Base-by-base conservation (phyloP, 176 grass and related monocot genomes). In the Zoysia pacifica region DNA sequence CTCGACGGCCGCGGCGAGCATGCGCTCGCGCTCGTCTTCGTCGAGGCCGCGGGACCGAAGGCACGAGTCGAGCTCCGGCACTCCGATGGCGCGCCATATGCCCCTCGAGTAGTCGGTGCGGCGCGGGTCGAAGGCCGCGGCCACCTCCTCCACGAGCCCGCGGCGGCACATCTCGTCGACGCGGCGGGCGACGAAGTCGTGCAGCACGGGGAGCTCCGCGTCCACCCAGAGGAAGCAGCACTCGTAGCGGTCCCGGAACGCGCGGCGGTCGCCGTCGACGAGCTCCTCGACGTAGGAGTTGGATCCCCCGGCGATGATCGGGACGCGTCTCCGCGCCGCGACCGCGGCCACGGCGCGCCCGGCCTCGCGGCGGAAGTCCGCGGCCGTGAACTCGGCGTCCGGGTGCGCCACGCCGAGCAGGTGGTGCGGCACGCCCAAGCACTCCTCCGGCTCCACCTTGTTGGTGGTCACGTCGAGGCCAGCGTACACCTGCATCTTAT, bases 211-310 rank as follows among this genome's bases (percentile, higher is more conserved):
- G 67, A 71, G 81, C 18, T 93, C 70, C 36, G 87, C 93, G 81
- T 99, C 97, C 18, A 99, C 90, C 97, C 97, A 99, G 13, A 99
- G 65, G 81, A 96, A 99, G 84, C 86, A 96, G 70, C 88, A 91
- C 11, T 90, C 86, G 70, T 91, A 93, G 0, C 86, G 76, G n/a
- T 84, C 83, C 12, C 79, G 39, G 90, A 93, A 99, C 41, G 82
- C 86, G 35, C 84, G 48, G n/a, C 78, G 66, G 39, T 72, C 83
- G 12, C 90, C 97, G 2, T 93, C 84, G 2, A 99, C 66, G 68
- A 99, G 88, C 79, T 89, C 93, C 87, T 99, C 90, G 0, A 99
- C 84, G 73, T 91, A 99, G 4, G 97, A 93, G 82, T 96, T 99
- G 15, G 97, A 99, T 0, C 97, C 97, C 0, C 97, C 97, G 0